These are phyloP conservation scores for Raphanus raphanistrum DNA, from an alignment of 345 rosid species.

Conservation along the genomic window DNA sequence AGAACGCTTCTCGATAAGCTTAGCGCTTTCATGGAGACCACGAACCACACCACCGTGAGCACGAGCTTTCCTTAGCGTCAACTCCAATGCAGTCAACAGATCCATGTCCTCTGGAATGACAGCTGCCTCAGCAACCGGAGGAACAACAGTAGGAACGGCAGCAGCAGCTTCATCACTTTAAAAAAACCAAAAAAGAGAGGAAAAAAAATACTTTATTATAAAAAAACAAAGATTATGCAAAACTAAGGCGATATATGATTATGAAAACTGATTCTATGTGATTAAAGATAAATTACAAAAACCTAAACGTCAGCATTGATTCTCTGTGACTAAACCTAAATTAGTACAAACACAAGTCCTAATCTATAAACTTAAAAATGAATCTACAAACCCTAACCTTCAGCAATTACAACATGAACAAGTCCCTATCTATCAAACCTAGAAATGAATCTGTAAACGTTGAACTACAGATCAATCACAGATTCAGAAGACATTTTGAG, in stretches of 20 bases:
- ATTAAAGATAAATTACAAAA: background rate
- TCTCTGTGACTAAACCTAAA: background rate
- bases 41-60: slow-evolving; percentile 78
- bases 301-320: background rate
- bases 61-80: slow-evolving; percentile 70
- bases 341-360: background rate
- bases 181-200: background rate
- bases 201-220: background rate
- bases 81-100: slow-evolving; percentile 65
- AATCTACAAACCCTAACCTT: background rate
- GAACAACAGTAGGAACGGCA: slow-evolving; percentile 41
- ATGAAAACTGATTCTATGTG: background rate
- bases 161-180: slow-evolving; percentile 64
- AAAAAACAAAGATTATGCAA: background rate
- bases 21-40: slow-evolving; percentile 78
- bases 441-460: background rate
- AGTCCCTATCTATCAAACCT: background rate
- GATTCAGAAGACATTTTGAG: background rate
- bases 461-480: background rate
- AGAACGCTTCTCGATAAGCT: slow-evolving; percentile 73
- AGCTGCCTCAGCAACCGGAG: slow-evolving; percentile 48
- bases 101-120: slow-evolving; percentile 71
- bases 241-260: background rate
- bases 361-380: background rate
- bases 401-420: background rate